Conservation (phyloP, 306 rosid genomes). For the Luffa aegyptiaca region DNA sequence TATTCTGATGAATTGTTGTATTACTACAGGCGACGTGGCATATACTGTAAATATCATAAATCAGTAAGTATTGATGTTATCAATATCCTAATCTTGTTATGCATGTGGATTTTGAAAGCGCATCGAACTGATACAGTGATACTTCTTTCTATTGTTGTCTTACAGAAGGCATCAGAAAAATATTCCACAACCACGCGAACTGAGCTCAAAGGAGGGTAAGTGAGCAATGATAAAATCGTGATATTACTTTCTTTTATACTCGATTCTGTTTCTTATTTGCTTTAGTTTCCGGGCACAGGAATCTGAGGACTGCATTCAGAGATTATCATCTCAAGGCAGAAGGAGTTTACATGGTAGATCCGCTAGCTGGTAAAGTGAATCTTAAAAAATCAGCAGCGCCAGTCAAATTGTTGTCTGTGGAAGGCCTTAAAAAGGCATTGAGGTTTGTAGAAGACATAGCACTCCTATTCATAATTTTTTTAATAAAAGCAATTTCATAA, state of each 20-base stretch:
- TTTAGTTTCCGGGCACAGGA: conserved; percentile 35
- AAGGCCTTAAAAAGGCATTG: conserved; percentile 68
- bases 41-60: conserved; percentile 77
- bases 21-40: conserved; percentile 63
- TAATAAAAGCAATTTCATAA: neutral
- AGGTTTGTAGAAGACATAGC: conserved; percentile 41
- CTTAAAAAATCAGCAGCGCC: conserved; percentile 36
- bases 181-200: conserved; percentile 52
- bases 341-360: conserved; percentile 81
- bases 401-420: conserved; percentile 58
- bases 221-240: conserved; percentile 12
- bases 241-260: neutral
- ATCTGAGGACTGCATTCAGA: conserved; percentile 60
- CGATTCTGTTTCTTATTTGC: conserved; percentile 6
- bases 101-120: neutral
- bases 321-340: conserved; percentile 47
- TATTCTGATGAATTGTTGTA: conserved; percentile 13
- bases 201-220: conserved; percentile 93
- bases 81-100: conserved; percentile 2
- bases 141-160: conserved; percentile 10
- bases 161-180: conserved; percentile 62
- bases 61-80: conserved; percentile 36
- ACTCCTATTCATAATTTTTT: neutral
- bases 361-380: conserved; percentile 39
- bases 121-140: neutral